phyloP scores from a whole-genome alignment of 352 stramenopile genomes.

The Chrysophaeum taylorii region DNA sequence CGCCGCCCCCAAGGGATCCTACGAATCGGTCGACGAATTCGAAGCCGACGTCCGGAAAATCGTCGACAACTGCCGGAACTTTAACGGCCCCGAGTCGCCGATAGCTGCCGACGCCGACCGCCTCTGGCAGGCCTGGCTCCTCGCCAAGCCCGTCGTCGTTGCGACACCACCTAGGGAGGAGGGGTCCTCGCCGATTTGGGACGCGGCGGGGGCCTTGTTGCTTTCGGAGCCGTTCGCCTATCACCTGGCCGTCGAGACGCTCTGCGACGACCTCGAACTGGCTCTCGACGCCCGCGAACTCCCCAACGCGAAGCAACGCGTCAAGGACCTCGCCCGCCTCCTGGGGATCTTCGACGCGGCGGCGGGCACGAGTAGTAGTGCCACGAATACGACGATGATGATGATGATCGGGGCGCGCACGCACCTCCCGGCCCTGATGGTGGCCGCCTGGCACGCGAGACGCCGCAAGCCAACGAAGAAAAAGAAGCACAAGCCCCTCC shows the following conservation, averaged over 20 bases:
- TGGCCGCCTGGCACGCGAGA: no score
- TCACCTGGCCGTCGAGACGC: constrained; percentile 37
- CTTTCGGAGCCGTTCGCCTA: constrained; percentile 32
- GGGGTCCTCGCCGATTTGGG: constrained; percentile 89
- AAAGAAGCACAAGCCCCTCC: no score
- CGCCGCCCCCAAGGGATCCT: constrained; percentile 72
- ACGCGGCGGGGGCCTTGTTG: constrained; percentile 35
- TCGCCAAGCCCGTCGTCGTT: no score
- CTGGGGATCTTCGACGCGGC: background rate
- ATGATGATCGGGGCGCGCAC: no score
- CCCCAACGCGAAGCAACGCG: background rate
- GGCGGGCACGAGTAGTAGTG: no score
- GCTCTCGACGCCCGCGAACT: background rate
- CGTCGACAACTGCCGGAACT: constrained; percentile 79
- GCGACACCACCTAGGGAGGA: constrained; percentile 92
- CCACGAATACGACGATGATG: no score
- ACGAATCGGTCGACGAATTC: constrained; percentile 73
- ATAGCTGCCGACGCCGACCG: constrained; percentile 71
- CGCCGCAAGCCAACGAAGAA: no score
- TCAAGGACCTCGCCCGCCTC: background rate
- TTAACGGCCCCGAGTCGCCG: constrained; percentile 61
- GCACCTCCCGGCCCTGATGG: no score
- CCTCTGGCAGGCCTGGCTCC: no score
- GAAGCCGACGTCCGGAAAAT: constrained; percentile 83
- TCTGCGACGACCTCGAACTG: background rate